phyloP scores from a whole-genome alignment of 1,284 basidiomycete genomes.

The Golubevia sp. region DNA sequence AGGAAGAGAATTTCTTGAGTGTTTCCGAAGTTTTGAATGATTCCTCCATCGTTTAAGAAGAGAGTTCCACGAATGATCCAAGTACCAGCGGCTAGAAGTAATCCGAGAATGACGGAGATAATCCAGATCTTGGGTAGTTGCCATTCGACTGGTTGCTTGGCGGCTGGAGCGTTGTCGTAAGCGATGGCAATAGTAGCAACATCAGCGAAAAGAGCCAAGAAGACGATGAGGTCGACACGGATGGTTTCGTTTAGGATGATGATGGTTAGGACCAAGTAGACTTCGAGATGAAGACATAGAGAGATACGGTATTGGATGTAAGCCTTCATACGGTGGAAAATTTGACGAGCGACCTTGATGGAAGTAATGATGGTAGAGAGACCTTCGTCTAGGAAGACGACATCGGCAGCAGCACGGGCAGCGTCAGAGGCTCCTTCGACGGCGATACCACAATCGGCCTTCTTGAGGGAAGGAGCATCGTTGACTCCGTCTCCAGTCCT shows the following conservation, averaged over 20 bases:
- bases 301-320: conserved; percentile 64
- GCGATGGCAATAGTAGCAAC: conserved; percentile 66
- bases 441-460: conserved; percentile 66
- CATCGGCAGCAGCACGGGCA: conserved; percentile 65
- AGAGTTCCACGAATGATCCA: conserved; percentile 68
- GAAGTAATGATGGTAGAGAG: conserved; percentile 66
- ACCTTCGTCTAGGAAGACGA: conserved; percentile 66
- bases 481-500: conserved; percentile 62
- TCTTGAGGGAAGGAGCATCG: conserved; percentile 66
- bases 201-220: conserved; percentile 69
- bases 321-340: conserved; percentile 69
- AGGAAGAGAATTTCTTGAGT: conserved; percentile 68
- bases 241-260: conserved; percentile 68
- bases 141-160: conserved; percentile 67
- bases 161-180: conserved; percentile 66
- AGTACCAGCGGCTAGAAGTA: conserved; percentile 66
- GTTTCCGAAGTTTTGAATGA: conserved; percentile 67
- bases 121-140: conserved; percentile 69
- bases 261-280: conserved; percentile 67
- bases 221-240: conserved; percentile 68
- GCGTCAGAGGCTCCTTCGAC: conserved; percentile 67
- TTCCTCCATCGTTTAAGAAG: conserved; percentile 65
- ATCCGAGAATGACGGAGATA: conserved; percentile 65
- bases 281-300: conserved; percentile 68
- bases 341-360: conserved; percentile 69